phyloP scores from a whole-genome alignment of 2,329 filamentous ascomycete species.

The Pseudogymnoascus destructans region DNA sequence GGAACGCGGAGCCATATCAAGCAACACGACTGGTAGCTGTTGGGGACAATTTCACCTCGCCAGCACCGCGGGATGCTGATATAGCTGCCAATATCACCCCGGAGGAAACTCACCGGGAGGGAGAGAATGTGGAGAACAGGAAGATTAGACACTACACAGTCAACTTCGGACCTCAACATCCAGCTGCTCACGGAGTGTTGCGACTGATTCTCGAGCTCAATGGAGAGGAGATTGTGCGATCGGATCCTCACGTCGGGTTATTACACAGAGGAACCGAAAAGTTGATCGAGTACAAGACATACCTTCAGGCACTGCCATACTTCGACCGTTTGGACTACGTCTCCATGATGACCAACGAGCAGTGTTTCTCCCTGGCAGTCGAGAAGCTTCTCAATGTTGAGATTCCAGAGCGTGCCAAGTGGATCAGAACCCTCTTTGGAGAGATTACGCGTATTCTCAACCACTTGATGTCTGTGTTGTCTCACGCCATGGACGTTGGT shows the following conservation, averaged over 20 bases:
- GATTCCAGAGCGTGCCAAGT: conserved; percentile 90
- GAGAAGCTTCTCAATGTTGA: conserved; percentile 98
- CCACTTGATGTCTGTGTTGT: conserved; percentile 94
- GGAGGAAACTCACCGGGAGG: conserved; percentile 31
- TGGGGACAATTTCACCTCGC: conserved; percentile 47
- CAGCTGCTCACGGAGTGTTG: conserved; percentile 94
- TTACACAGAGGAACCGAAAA: conserved; percentile 97
- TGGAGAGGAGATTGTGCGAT: conserved; percentile 92
- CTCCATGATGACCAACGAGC: conserved; percentile 99
- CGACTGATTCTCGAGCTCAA: conserved; percentile 94
- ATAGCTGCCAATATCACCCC: conserved; percentile 17
- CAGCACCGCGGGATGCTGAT: conserved; percentile 24
- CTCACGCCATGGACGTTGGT: conserved; percentile 98
- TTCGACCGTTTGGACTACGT: conserved; percentile 98
- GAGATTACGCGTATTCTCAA: conserved; percentile 91
- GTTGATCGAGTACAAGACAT: conserved; percentile 99
- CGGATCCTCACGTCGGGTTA: conserved; percentile 92
- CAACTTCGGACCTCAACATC: conserved; percentile 98
- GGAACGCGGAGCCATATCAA: conserved; percentile 45
- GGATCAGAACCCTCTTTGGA: conserved; percentile 87
- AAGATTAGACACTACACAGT: conserved; percentile 99
- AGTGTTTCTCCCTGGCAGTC: conserved; percentile 87
- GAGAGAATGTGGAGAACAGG: conserved; percentile 42
- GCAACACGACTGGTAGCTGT: conserved; percentile 39
- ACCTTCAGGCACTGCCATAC: conserved; percentile 94